Conservation (phyloP, 148 eudicot species). For the Salicornia ramosissima region DNA sequence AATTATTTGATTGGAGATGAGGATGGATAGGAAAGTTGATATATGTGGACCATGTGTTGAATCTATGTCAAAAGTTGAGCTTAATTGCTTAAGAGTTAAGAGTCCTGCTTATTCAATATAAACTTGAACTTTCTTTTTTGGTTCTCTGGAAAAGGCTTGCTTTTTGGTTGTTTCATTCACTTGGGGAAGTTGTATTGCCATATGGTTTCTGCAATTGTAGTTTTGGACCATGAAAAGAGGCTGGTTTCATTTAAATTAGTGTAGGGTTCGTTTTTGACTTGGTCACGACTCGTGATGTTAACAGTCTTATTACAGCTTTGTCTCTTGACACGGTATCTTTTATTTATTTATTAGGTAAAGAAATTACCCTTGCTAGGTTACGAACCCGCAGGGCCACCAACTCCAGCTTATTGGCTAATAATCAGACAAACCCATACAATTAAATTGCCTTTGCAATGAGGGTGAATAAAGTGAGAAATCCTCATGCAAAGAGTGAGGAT, state of each 20-base stretch:
- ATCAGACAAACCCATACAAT: no score
- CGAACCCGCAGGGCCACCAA: no score
- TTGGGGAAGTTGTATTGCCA: background rate
- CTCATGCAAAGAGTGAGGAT: no score
- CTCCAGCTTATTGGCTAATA: no score
- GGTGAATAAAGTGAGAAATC: no score
- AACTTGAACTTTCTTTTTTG: background rate
- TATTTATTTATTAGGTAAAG: no score
- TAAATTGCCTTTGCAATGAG: no score
- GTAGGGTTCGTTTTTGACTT: background rate
- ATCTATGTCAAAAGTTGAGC: background rate
- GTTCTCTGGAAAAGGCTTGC: no score
- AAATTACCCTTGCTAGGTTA: no score
- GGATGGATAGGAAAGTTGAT: background rate
- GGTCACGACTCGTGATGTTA: background rate
- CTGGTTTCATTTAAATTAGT: background rate
- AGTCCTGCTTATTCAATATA: background rate
- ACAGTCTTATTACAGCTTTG: no score
- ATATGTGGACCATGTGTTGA: no score
- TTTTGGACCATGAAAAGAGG: background rate
- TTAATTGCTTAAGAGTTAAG: background rate
- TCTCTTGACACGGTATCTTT: no score
- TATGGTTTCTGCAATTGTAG: background rate
- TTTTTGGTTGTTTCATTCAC: background rate
- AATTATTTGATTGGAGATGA: background rate